Evolutionary conservation across 805 yeast species (phyloP).

Genomic region (Saccharomycopsis sp.): DNA sequence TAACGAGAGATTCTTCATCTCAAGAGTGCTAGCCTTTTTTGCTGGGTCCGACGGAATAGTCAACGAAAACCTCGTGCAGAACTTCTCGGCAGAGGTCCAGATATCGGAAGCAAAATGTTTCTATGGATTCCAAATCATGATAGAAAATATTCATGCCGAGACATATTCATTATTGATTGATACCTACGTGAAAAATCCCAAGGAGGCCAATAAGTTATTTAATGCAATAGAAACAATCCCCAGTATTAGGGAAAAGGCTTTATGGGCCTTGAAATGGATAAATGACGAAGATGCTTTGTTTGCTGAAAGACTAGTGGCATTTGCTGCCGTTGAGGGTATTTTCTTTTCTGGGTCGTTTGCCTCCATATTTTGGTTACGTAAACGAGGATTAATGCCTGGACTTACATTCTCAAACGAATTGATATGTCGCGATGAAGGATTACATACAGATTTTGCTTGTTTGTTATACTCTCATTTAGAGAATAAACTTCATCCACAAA

Average conservation of each 20-base stretch:
- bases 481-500: constrained; percentile 73
- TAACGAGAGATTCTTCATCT: constrained; percentile 85
- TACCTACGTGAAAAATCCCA: constrained; percentile 90
- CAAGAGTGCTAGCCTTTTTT: constrained; percentile 91
- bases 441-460: constrained; percentile 98
- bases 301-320: constrained; percentile 94
- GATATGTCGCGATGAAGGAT: constrained; percentile 96
- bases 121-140: constrained; percentile 99
- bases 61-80: constrained; percentile 94
- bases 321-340: constrained; percentile 98
- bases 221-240: constrained; percentile 96
- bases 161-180: constrained; percentile 93
- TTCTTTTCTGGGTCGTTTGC: constrained; percentile 98
- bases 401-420: constrained; percentile 95
- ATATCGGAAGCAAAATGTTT: constrained; percentile 96
- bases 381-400: constrained; percentile 99
- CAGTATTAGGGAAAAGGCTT: constrained; percentile 93
- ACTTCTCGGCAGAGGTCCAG: constrained; percentile 95
- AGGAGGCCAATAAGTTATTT: constrained; percentile 82
- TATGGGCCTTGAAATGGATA: constrained; percentile 98
- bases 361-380: constrained; percentile 96
- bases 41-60: constrained; percentile 99
- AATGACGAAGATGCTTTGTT: constrained; percentile 79
- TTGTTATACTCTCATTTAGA: constrained; percentile 85
- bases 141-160: constrained; percentile 98